These are phyloP conservation scores for Ceratobasidium sp. DNA, from an alignment of 1,284 basidiomycete species.

Conservation along the genomic window DNA sequence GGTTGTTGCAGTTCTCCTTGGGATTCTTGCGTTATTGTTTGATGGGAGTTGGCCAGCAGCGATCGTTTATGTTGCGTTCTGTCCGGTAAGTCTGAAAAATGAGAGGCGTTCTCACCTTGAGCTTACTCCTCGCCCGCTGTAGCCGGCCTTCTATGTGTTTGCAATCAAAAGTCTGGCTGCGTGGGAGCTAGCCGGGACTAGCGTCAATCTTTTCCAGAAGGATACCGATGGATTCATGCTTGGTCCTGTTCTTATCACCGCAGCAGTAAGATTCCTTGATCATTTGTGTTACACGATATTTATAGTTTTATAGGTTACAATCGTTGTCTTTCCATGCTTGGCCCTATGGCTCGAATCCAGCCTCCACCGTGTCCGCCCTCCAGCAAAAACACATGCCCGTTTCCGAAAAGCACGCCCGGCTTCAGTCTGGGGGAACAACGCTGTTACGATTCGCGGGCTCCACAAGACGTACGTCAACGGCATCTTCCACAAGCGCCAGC, in stretches of 20 bases:
- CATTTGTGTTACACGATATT: neutral
- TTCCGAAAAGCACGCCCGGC: slow-evolving; percentile 24
- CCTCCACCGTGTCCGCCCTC: slow-evolving; percentile 8
- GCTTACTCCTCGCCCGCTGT: neutral
- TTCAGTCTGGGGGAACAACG: slow-evolving; percentile 17
- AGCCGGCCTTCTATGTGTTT: slow-evolving; percentile 38
- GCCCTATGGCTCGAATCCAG: slow-evolving; percentile 26
- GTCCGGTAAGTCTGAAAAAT: slow-evolving; percentile 22
- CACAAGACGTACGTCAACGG: slow-evolving; percentile 33
- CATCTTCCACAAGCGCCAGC: slow-evolving; percentile 57
- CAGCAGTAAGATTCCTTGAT: slow-evolving; percentile 19
- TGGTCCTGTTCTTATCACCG: slow-evolving; percentile 23
- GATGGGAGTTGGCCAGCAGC: slow-evolving; percentile 33
- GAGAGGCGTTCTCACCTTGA: neutral
- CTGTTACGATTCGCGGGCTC: slow-evolving; percentile 25
- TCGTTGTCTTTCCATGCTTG: slow-evolving; percentile 27
- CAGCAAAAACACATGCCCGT: neutral
- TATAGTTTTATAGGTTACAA: slow-evolving; percentile 11
- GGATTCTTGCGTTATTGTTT: slow-evolving; percentile 67
- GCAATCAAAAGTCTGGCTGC: slow-evolving; percentile 31
- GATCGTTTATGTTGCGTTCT: slow-evolving; percentile 31
- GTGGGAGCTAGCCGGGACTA: slow-evolving; percentile 22
- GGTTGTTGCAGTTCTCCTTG: slow-evolving; percentile 71
- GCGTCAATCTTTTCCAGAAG: slow-evolving; percentile 1
- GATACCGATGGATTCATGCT: slow-evolving; percentile 38